Evolutionary conservation across 805 yeast genomes (phyloP).

Genomic region (Barnettozyma populi): DNA sequence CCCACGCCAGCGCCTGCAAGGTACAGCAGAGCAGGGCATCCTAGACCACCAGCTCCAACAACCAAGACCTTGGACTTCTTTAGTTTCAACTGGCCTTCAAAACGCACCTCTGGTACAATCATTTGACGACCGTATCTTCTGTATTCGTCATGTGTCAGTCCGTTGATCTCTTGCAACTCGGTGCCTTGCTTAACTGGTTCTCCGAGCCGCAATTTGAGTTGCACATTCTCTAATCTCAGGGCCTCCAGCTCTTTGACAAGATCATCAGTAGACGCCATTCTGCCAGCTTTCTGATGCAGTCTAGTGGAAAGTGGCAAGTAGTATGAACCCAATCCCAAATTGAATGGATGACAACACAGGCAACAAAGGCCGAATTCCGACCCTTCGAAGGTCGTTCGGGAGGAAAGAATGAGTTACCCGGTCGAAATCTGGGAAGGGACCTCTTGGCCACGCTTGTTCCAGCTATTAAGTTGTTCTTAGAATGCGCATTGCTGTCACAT

Average conservation of each 20-base stretch:
- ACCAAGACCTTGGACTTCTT: constrained; percentile 60
- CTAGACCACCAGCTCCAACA: constrained; percentile 95
- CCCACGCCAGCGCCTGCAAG: constrained; percentile 88
- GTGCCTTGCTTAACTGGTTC: background rate
- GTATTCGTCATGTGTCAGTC: constrained; percentile 56
- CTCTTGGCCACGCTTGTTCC: too few relatives aligned
- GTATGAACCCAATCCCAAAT: too few relatives aligned
- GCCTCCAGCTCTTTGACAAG: constrained; percentile 8
- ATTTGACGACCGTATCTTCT: constrained; percentile 88
- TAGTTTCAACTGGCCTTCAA: constrained; percentile 51
- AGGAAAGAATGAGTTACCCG: too few relatives aligned
- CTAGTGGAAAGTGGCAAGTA: too few relatives aligned
- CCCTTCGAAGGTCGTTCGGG: too few relatives aligned
- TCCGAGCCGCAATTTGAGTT: constrained; percentile 4
- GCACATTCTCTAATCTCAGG: constrained; percentile 15
- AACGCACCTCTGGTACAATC: constrained; percentile 72
- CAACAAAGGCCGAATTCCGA: too few relatives aligned
- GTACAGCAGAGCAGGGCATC: constrained; percentile 85
- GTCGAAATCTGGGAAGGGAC: too few relatives aligned
- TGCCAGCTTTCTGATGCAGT: background rate
- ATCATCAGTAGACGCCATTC: background rate
- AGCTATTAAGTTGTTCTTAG: too few relatives aligned
- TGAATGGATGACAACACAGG: too few relatives aligned
- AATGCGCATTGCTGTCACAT: too few relatives aligned
- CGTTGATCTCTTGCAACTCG: background rate